Evolutionary conservation across 2,329 filamentous ascomycete genomes (phyloP), one percentile per base, ranked within the genome.

Genomic region (Moelleriella libera): DNA sequence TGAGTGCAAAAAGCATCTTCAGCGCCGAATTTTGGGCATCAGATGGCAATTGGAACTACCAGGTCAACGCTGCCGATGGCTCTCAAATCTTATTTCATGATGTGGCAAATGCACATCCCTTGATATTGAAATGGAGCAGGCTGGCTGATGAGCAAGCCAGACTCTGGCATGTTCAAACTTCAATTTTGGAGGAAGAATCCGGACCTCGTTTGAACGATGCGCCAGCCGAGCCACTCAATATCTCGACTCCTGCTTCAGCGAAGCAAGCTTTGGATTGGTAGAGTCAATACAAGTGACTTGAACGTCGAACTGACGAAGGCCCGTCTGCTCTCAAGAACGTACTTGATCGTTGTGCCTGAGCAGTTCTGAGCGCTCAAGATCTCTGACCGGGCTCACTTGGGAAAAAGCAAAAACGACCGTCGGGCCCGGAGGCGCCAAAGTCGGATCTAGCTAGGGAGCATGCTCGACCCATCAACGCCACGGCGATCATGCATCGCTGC

Each of bases 31-130:
- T 75, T 62, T 86, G 85, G 70, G 75, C 75, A 4, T 65, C 73
- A 9, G 82, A 87, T 57, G 85, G 85, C 1, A 76, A 80, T 40
- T 88, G 83, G 83, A 79, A 66, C 55, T 90, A 76, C 60, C 65
- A 73, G 1, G 74, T 85, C 31, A 45, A 50, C 21, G 50, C 49
- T 6, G 57, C 61, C 5, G 66, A 61, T 6, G 61, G 63, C 5
- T 60, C 55, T 43, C 71, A 72, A 6, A 62, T 75, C 1, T 63
- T 78, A 4, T 82, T 84, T 54, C 61, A 68, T 39, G 74, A 82
- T 57, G 75, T 88, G 43, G 83, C 82, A 1, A 68, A 66, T 40
- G 73, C 76, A 30, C 85, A 89, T 63, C 85, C 85, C 39, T 53
- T 87, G 45, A 60, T 88, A 40, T 62, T 54, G 49, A 80, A 72